Evolutionary conservation across 2,329 filamentous ascomycete species (phyloP).

Genomic region (Coccinonectria pachysandricola): DNA sequence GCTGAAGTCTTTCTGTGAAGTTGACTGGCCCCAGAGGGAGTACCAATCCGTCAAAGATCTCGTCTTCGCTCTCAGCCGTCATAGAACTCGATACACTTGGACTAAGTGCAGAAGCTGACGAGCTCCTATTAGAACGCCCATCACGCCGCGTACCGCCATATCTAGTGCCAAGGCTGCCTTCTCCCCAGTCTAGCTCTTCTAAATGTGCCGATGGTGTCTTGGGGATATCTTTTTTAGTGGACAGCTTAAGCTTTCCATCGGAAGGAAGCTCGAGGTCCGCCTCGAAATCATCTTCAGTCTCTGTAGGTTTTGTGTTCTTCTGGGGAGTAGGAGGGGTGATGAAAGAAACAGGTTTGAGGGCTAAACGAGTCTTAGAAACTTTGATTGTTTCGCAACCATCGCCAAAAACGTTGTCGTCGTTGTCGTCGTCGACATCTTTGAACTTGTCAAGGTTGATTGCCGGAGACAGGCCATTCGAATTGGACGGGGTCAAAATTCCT

Average conservation of each 20-base stretch:
- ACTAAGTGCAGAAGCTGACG: conserved; percentile 79
- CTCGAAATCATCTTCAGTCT: conserved; percentile 57
- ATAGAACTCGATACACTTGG: conserved; percentile 88
- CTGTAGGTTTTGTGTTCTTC: conserved; percentile 27
- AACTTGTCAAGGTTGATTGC: conserved; percentile 53
- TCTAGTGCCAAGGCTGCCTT: conserved; percentile 83
- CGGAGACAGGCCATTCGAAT: conserved; percentile 27
- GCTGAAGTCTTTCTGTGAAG: conserved; percentile 67
- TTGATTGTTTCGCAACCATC: conserved; percentile 59
- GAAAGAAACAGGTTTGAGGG: conserved; percentile 39
- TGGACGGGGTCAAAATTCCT: conserved; percentile 17
- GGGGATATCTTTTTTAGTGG: conserved; percentile 49
- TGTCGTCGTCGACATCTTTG: conserved; percentile 44
- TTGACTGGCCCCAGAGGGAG: conserved; percentile 76
- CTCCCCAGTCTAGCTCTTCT: conserved; percentile 88
- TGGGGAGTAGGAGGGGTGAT: conserved; percentile 46
- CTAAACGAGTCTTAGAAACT: conserved; percentile 47
- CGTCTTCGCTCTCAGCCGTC: conserved; percentile 86
- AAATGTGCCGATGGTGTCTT: conserved; percentile 49
- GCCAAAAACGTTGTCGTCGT: conserved; percentile 53
- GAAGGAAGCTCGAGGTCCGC: conserved; percentile 61
- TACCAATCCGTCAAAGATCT: conserved; percentile 80
- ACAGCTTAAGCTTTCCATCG: conserved; percentile 55
- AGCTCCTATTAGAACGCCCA: conserved; percentile 70
- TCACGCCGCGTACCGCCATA: conserved; percentile 80